Conservation (phyloP, 2,329 filamentous ascomycete species). For the Colletotrichum incanum region DNA sequence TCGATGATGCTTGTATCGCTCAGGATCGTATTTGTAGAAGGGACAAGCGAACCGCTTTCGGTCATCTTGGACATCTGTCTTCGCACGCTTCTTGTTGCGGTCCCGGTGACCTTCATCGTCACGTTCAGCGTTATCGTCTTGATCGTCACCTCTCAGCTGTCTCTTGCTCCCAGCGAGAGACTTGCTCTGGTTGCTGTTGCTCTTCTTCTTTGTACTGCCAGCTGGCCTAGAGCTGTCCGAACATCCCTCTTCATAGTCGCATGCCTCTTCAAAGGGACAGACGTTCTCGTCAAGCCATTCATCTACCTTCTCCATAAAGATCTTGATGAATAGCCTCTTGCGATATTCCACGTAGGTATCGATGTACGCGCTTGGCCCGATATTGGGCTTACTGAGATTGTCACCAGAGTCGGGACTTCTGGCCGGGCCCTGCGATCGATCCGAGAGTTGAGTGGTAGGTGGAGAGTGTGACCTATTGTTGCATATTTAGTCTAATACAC, state of each 20-base stretch:
- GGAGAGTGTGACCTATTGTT: background rate
- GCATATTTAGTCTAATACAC: background rate
- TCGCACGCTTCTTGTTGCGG: constrained; percentile 25
- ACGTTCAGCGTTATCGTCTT: background rate
- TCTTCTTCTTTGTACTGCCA: background rate
- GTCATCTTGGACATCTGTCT: constrained; percentile 26
- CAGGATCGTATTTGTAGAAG: constrained; percentile 56
- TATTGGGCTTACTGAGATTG: background rate
- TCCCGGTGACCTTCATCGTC: constrained; percentile 6
- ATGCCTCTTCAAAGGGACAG: constrained; percentile 19
- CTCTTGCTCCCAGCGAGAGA: background rate
- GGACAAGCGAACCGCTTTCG: constrained; percentile 54
- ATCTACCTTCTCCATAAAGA: constrained; percentile 36
- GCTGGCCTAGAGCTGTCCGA: background rate
- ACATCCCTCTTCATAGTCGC: constrained; percentile 4
- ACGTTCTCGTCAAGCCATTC: constrained; percentile 32
- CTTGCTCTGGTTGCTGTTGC: background rate
- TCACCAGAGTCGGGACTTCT: background rate
- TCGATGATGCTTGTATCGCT: constrained; percentile 51
- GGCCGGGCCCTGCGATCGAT: background rate
- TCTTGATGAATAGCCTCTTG: constrained; percentile 20
- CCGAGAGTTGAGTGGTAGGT: background rate
- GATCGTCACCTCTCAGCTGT: constrained; percentile 1
- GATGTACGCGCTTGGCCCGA: background rate
- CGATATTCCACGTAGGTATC: constrained; percentile 26